phyloP scores from a whole-genome alignment of 2,329 filamentous ascomycete species.

The Aureobasidium sp. region DNA sequence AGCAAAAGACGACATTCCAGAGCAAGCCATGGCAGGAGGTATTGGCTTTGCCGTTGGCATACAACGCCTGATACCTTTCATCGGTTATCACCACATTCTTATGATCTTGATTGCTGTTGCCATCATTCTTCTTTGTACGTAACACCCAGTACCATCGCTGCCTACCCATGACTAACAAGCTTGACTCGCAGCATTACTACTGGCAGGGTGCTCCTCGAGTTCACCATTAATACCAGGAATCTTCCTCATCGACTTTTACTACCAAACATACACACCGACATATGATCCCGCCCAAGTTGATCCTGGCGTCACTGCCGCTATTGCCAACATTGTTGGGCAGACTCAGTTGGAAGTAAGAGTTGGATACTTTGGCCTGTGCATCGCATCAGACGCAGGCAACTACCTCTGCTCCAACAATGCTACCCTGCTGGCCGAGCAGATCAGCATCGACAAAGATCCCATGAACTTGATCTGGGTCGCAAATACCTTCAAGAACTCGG shows the following conservation, averaged over 20 bases:
- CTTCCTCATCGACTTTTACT: constrained; percentile 98
- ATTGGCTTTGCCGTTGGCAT: constrained; percentile 43
- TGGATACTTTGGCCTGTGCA: constrained; percentile 96
- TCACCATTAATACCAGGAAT: constrained; percentile 91
- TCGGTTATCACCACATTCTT: constrained; percentile 74
- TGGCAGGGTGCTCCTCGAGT: constrained; percentile 94
- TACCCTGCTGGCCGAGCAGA: constrained; percentile 80
- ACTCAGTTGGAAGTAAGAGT: constrained; percentile 84
- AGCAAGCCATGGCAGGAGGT: constrained; percentile 33
- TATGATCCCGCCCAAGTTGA: constrained; percentile 85
- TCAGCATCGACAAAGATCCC: constrained; percentile 86
- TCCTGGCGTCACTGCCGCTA: constrained; percentile 75
- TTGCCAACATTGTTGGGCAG: constrained; percentile 79
- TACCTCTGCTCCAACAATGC: constrained; percentile 98
- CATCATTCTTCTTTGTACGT: constrained; percentile 90
- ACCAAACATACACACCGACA: constrained; percentile 71
- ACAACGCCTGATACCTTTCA: constrained; percentile 49
- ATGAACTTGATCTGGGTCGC: constrained; percentile 97
- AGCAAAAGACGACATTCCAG: not conserved
- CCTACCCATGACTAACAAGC: constrained; percentile 10
- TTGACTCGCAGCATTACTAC: constrained; percentile 61
- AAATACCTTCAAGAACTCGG: constrained; percentile 94
- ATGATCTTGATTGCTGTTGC: constrained; percentile 94
- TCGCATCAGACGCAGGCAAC: constrained; percentile 79
- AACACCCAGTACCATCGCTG: not conserved